Evolutionary conservation across 108 stramenopile species (phyloP).

Genomic region (Skeletonema grethae): DNA sequence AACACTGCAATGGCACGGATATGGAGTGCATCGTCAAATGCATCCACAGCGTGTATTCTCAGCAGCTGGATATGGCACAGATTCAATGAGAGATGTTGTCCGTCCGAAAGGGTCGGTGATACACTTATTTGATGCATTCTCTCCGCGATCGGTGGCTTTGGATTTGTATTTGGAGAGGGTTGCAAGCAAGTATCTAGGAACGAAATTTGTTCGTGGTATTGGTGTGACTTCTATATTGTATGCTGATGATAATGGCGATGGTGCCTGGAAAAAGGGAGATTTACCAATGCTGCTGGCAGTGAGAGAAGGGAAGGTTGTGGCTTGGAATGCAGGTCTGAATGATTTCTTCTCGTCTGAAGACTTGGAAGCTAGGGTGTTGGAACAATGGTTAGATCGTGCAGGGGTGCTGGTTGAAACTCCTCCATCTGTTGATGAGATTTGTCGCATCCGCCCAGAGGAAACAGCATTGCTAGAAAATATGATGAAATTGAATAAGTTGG

Average conservation of each 20-base stretch:
- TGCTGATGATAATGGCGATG: constrained; percentile 35
- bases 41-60: constrained; percentile 67
- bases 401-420: constrained; percentile 60
- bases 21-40: constrained; percentile 79
- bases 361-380: constrained; percentile 56
- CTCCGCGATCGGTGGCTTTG: constrained; percentile 60
- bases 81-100: constrained; percentile 11
- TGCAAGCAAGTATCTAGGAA: constrained; percentile 51
- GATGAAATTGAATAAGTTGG: constrained; percentile 27
- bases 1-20: constrained; percentile 66
- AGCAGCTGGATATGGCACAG: constrained; percentile 56
- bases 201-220: constrained; percentile 68
- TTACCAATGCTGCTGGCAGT: constrained; percentile 75
- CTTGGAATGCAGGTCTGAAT: constrained; percentile 54
- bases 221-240: constrained; percentile 53
- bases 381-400: constrained; percentile 67
- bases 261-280: constrained; percentile 49
- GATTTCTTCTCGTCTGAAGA: constrained; percentile 34
- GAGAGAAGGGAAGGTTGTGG: constrained; percentile 61
- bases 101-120: constrained; percentile 59
- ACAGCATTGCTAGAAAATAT: constrained; percentile 67
- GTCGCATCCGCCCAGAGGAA: constrained; percentile 79
- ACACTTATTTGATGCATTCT: constrained; percentile 74
- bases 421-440: constrained; percentile 58
- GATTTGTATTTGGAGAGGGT: constrained; percentile 75